Percentiles rank a stretch among this genome's conserved stretches.
phyloP scores from a whole-genome alignment of 2,329 filamentous ascomycete species.

The Lachnellula suecica region DNA sequence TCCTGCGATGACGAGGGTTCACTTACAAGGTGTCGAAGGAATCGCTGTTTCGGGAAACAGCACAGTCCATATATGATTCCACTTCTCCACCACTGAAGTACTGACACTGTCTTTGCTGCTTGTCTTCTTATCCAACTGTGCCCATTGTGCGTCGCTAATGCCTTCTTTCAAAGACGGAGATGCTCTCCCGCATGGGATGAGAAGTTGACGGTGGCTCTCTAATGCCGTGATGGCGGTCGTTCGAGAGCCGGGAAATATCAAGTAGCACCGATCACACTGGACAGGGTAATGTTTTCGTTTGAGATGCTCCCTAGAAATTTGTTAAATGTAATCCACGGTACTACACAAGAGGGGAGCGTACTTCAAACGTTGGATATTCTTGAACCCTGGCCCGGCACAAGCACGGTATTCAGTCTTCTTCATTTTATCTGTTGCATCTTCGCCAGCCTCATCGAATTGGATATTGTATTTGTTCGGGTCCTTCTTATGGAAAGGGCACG shows the following conservation, averaged over 20 bases:
- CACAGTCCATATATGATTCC: constrained; percentile 1
- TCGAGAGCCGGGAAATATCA: constrained; percentile 6
- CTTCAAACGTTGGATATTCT: constrained; percentile 12
- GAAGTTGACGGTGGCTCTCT: constrained; percentile 8
- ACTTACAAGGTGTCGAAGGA: constrained; percentile 1
- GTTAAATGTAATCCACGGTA: not conserved
- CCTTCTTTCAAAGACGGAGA: constrained; percentile 9
- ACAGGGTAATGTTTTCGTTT: constrained; percentile 15
- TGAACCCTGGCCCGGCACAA: constrained; percentile 11
- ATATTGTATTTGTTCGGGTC: constrained; percentile 8
- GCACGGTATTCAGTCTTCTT: constrained; percentile 4
- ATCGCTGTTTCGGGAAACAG: not conserved
- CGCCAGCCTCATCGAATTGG: not conserved
- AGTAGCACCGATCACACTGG: constrained; percentile 11
- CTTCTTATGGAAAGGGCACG: constrained; percentile 11
- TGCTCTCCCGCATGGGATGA: not conserved
- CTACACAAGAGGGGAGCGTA: not conserved
- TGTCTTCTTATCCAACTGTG: constrained; percentile 11
- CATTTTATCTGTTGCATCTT: not conserved
- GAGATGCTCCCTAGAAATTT: constrained; percentile 7
- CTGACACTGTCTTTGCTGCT: constrained; percentile 1
- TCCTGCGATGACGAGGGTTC: not conserved
- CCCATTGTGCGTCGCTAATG: constrained; percentile 13
- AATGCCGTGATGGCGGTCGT: not conserved
- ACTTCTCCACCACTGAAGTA: not conserved